Percentiles rank a stretch among this genome's conserved stretches.
These are phyloP conservation scores for Neckera pumila DNA, from an alignment of 225 moss, liverwort and hornwort species.

Conservation along the genomic window DNA sequence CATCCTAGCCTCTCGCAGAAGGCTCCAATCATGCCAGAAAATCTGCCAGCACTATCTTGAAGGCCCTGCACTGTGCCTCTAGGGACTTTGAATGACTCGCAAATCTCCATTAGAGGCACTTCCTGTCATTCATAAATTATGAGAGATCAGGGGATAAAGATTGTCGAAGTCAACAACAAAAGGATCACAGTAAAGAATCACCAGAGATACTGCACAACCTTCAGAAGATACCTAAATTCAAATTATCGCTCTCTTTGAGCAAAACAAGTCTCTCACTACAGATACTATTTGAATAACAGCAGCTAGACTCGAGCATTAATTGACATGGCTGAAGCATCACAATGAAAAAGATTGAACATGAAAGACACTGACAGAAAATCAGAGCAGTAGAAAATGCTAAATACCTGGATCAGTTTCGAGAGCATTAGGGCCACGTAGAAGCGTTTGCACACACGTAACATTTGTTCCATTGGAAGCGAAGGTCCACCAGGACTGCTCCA, in stretches of 20 bases:
- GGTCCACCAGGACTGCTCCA: slow-evolving; percentile 27
- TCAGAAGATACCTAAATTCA: background rate
- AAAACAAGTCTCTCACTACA: background rate
- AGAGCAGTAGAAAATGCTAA: background rate
- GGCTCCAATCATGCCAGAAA: slow-evolving; percentile 89
- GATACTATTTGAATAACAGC: background rate
- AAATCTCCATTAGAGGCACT: slow-evolving; percentile 79
- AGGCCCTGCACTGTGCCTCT: slow-evolving; percentile 92
- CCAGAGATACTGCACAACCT: background rate
- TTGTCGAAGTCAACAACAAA: background rate
- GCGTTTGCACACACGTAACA: slow-evolving; percentile 75
- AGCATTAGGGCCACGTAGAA: slow-evolving; percentile 94
- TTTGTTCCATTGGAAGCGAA: slow-evolving; percentile 52
- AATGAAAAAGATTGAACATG: background rate
- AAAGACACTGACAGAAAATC: background rate
- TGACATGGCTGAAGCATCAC: background rate
- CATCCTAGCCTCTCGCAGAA: slow-evolving; percentile 97
- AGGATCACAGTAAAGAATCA: background rate
- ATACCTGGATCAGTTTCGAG: slow-evolving; percentile 89
- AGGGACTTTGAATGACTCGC: slow-evolving; percentile 80
- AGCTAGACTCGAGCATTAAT: background rate
- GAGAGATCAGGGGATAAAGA: background rate
- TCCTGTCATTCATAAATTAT: slow-evolving; percentile 42
- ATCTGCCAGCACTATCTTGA: slow-evolving; percentile 93
- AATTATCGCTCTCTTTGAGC: background rate